Conservation (phyloP, 495 filamentous ascomycete genomes). For the Cercophora sp. region DNA sequence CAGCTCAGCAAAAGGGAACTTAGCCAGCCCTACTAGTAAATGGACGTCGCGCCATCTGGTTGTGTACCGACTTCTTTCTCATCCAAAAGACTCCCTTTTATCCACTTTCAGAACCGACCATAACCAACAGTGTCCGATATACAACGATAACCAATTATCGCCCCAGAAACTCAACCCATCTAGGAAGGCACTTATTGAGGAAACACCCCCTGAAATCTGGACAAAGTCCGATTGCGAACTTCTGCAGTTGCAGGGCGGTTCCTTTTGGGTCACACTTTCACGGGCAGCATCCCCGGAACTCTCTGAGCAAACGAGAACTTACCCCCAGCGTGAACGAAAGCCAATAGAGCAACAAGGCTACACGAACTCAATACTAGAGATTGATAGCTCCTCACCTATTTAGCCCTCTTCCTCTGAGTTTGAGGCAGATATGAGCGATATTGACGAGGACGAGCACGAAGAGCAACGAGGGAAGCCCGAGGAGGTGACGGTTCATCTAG, state of each 20-base stretch:
- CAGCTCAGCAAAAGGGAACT: background rate
- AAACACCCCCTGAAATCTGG: background rate
- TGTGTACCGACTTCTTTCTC: conserved; percentile 10
- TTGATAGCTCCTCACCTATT: conserved; percentile 8
- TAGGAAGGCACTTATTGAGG: background rate
- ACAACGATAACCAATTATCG: background rate
- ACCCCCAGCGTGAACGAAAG: conserved; percentile 10
- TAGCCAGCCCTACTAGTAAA: conserved; percentile 4
- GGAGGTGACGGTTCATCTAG: conserved; percentile 14
- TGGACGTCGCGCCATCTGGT: conserved; percentile 11
- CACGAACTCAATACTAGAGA: conserved; percentile 2
- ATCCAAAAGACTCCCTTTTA: background rate
- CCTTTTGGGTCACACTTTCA: conserved; percentile 13
- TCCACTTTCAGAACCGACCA: conserved; percentile 5
- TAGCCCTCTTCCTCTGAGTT: background rate
- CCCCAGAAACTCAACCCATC: background rate
- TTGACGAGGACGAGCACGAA: conserved; percentile 13
- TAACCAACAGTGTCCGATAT: conserved; percentile 7
- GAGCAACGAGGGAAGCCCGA: conserved; percentile 10
- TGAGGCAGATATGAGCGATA: background rate
- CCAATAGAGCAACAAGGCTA: conserved; percentile 3
- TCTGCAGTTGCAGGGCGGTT: conserved; percentile 9
- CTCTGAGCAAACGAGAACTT: background rate
- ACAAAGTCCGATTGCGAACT: conserved; percentile 6
- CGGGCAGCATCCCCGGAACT: background rate